Evolutionary conservation across 257 asterid genomes (phyloP), one percentile per base, ranked within the genome.

Genomic region (Jasminum sambac): DNA sequence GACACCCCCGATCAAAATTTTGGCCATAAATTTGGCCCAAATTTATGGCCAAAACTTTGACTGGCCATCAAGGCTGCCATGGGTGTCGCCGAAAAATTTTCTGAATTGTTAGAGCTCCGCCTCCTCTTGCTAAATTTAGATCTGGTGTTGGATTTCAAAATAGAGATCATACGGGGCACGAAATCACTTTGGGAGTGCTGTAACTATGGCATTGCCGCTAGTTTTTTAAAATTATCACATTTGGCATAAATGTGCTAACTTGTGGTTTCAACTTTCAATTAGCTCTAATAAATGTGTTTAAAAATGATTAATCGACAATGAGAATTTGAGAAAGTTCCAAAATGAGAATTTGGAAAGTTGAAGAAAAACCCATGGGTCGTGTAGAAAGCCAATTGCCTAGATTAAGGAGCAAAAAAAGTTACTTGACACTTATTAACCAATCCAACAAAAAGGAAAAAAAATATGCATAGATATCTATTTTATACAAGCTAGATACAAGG

Each of bases 341-440:
- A 2, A 52, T 52, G 61, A 43, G 41, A 10, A 34, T 5, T 44
- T 72, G 17, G 43, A 13, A 17, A 2, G 30, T 34, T 2, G n/a
- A n/a, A 58, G 44, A 23, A 69, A 58, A 72, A 74, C 74, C 71
- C 44, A 72, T 55, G 25, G 70, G 70, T 55, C 96, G 93, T 88
- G 77, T 69, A 88, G 78, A 86, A 83, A 58, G 93, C 85, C 68
- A 90, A 84, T 80, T 90, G 96, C 90, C 96, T 90, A 64, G 85
- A 81, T 24, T n/a, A 50, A 82, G 58, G 68, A 66, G 43, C 57
- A 17, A 71, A 63, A 67, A 65, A 71, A 40, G 8, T 66, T 68
- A 25, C 70, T 39, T 41, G 66, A 71, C 37, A 23, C 13, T 41
- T 19, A 8, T 52, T 25, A 52, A 19, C 21, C 26, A 52, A 19